Evolutionary conservation across 192 early-diverging fungal species (phyloP), one percentile per base, ranked within the genome.

Genomic region (Gamsiella multidivaricata): DNA sequence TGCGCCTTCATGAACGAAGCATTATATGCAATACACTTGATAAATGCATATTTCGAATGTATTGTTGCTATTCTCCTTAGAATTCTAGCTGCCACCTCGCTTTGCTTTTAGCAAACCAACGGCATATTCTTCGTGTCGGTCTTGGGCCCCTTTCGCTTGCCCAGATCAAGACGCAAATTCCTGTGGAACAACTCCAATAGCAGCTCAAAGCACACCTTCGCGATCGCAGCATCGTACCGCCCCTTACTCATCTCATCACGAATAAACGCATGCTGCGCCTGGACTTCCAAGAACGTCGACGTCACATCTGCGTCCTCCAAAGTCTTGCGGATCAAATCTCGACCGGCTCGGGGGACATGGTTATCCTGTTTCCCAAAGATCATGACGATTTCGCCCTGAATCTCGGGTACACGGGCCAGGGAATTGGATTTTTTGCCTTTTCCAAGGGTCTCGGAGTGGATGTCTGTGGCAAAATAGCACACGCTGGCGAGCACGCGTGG

Each of bases 241-340:
- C 87, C 88, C 59, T 91, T 91, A 63, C 70, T 79, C 36, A 86
- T 54, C 55, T 90, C 88, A 68, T 91, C 90, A 15, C 90, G 79
- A 51, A 91, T 88, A 61, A 89, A 91, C 20, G 90, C 90, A 64
- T 91, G 90, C 63, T 89, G 88, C 22, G 83, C 86, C 46, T 87
- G 86, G 39, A 86, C 72, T 74, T 91, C 90, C 28, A 80, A 78
- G 76, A 87, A 91, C 4, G 83, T 83, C 22, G 88, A 82, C 14
- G 79, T 79, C 8, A 88, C 82, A 22, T 79, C 78, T 7, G 71
- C 67, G 49, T 87, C 83, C 46, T 81, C 76, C 2, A 91, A 71
- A n/a, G 80, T 81, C 52, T 83, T 69, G 29, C 86, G 76, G 60
- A 91, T 91, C 54, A 81, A 42, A 49, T 83, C 80, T 5, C 90